phyloP scores from a whole-genome alignment of 768 basidiomycete genomes.

The Cystofilobasidium bisporidii region DNA sequence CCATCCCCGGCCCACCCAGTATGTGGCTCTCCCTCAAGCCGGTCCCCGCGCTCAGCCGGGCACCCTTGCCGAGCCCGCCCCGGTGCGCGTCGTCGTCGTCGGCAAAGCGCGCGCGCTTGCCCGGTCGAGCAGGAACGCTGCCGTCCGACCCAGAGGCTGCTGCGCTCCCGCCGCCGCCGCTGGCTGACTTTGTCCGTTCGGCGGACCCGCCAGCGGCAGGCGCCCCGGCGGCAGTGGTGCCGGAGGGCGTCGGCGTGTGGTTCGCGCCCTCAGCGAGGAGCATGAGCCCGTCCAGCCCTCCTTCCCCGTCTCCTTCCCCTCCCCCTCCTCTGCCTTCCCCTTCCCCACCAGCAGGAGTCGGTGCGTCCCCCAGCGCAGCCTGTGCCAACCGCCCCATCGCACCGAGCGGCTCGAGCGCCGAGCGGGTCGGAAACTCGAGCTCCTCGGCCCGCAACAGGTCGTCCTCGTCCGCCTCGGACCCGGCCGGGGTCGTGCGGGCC shows the following conservation, averaged over 20 bases:
- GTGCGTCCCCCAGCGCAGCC: conserved; percentile 58
- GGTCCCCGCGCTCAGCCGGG: conserved; percentile 23
- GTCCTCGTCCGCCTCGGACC: conserved; percentile 11
- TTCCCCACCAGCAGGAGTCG: neutral
- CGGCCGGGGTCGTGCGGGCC: conserved; percentile 20
- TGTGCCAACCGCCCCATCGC: conserved; percentile 54
- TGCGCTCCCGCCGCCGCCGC: neutral
- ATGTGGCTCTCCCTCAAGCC: conserved; percentile 59
- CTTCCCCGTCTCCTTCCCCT: conserved; percentile 61
- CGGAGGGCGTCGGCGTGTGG: neutral
- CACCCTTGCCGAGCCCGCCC: neutral
- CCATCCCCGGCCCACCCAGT: conserved; percentile 28
- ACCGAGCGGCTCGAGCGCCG: conserved; percentile 37
- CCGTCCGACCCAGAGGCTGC: neutral
- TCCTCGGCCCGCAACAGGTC: conserved; percentile 15
- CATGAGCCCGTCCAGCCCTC: neutral
- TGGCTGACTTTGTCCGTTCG: neutral
- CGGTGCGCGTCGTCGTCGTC: neutral
- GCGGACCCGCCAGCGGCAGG: too few species aligned
- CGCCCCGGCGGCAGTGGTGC: neutral
- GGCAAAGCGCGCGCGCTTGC: conserved; percentile 9
- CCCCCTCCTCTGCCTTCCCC: conserved; percentile 65
- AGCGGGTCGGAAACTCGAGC: conserved; percentile 15
- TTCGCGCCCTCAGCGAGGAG: conserved; percentile 14
- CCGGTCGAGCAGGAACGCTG: neutral